phyloP scores from a whole-genome alignment of 1,284 basidiomycete species.

The Chiua sp. region DNA sequence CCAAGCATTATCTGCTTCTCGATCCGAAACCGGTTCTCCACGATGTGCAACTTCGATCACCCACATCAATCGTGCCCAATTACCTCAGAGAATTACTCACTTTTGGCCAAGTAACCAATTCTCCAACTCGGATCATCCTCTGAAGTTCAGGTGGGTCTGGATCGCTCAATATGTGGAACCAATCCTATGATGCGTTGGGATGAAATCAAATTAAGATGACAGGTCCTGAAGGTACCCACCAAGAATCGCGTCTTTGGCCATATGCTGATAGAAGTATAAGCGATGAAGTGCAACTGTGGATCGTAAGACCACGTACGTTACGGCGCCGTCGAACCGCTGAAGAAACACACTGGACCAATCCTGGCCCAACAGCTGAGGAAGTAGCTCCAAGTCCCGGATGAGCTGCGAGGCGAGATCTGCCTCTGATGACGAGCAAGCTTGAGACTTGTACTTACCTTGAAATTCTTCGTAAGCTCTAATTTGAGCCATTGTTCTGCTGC shows the following conservation, averaged over 20 bases:
- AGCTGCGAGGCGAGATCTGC: slow-evolving; percentile 50
- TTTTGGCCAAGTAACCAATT: slow-evolving; percentile 96
- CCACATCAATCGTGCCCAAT: slow-evolving; percentile 9
- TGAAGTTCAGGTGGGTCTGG: slow-evolving; percentile 80
- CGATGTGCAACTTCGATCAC: slow-evolving; percentile 80
- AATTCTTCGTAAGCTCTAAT: slow-evolving; percentile 94
- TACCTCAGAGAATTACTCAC: slow-evolving; percentile 46
- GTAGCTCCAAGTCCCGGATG: slow-evolving; percentile 90
- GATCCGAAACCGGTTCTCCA: slow-evolving; percentile 81
- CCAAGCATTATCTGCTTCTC: slow-evolving; percentile 87
- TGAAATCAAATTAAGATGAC: slow-evolving; percentile 4
- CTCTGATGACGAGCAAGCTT: neutral
- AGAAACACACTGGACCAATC: slow-evolving; percentile 97
- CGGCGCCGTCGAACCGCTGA: slow-evolving; percentile 84
- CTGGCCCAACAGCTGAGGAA: slow-evolving; percentile 89
- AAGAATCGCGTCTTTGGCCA: slow-evolving; percentile 84
- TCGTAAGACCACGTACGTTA: slow-evolving; percentile 63
- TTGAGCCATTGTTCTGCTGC: slow-evolving; percentile 95
- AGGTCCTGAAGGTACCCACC: slow-evolving; percentile 47
- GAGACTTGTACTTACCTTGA: slow-evolving; percentile 60
- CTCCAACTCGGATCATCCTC: slow-evolving; percentile 85
- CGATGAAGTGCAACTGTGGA: slow-evolving; percentile 27
- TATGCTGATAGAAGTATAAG: slow-evolving; percentile 58
- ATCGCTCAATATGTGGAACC: slow-evolving; percentile 85
- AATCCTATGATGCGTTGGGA: slow-evolving; percentile 59